phyloP scores from a whole-genome alignment of 139 green algal genomes.

The Chlorella ohadii region DNA sequence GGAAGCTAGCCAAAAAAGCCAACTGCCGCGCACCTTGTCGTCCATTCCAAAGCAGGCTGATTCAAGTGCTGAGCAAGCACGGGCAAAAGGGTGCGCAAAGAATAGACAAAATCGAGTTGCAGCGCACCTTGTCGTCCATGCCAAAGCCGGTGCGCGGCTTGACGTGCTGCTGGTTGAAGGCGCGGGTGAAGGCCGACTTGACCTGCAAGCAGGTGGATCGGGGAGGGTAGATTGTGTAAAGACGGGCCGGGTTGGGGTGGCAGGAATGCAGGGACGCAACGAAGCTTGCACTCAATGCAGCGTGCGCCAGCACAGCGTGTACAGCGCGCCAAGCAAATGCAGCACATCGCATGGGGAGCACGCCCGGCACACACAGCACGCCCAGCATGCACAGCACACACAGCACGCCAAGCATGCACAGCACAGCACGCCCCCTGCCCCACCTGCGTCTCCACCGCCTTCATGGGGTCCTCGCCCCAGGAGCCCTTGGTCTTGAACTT shows the following conservation, averaged over 20 bases:
- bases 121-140: slow-evolving; percentile 34
- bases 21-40: neutral
- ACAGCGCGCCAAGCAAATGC: neutral
- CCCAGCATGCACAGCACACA: neutral
- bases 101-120: too few species aligned
- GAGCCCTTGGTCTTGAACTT: slow-evolving; percentile 84
- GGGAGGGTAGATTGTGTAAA: neutral
- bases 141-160: slow-evolving; percentile 37
- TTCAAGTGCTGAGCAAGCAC: too few species aligned
- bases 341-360: neutral
- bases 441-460: slow-evolving; percentile 67
- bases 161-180: slow-evolving; percentile 70
- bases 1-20: too few species aligned
- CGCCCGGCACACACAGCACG: neutral
- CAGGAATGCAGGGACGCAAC: too few species aligned
- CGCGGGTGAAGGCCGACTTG: slow-evolving; percentile 87
- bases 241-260: too few species aligned
- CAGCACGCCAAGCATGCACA: neutral
- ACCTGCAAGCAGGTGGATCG: neutral
- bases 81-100: too few species aligned
- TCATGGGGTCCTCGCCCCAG: slow-evolving; percentile 82
- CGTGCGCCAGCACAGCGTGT: neutral
- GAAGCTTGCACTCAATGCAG: neutral
- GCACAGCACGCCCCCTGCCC: slow-evolving; percentile 10
- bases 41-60: slow-evolving; percentile 32